phyloP scores from a whole-genome alignment of 108 stramenopile species.

The Fragilaria crotonensis region DNA sequence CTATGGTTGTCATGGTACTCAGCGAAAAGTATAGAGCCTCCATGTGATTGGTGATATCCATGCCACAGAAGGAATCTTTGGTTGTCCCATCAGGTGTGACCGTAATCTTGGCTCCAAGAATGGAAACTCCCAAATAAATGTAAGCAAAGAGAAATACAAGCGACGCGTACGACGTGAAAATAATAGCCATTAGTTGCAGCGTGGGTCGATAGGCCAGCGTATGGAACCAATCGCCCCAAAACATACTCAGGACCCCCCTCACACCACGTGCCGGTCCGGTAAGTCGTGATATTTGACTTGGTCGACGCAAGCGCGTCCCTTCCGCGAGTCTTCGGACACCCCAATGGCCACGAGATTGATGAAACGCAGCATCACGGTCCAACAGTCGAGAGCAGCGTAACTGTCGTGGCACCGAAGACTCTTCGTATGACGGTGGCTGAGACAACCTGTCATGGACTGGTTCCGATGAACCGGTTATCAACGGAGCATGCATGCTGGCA shows the following conservation, averaged over 20 bases:
- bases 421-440: too few species aligned
- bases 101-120: constrained; percentile 29
- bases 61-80: constrained; percentile 63
- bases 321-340: constrained; percentile 32
- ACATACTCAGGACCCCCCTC: constrained; percentile 21
- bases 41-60: constrained; percentile 73
- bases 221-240: constrained; percentile 79
- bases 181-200: constrained; percentile 36
- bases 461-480: too few species aligned
- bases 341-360: constrained; percentile 71
- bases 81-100: constrained; percentile 30
- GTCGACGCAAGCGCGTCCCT: not conserved
- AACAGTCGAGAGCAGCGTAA: too few species aligned
- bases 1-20: constrained; percentile 92
- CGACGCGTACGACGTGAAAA: constrained; percentile 48
- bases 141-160: constrained; percentile 60
- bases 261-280: constrained; percentile 2
- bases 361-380: constrained; percentile 58
- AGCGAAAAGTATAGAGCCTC: constrained; percentile 87
- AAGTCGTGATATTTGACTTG: not conserved
- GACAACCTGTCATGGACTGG: too few species aligned
- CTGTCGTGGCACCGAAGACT: too few species aligned
- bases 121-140: constrained; percentile 53
- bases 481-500: constrained; percentile 45
- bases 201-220: constrained; percentile 64